phyloP scores from a whole-genome alignment of 495 filamentous ascomycete species.

The Xylaria intraflava region DNA sequence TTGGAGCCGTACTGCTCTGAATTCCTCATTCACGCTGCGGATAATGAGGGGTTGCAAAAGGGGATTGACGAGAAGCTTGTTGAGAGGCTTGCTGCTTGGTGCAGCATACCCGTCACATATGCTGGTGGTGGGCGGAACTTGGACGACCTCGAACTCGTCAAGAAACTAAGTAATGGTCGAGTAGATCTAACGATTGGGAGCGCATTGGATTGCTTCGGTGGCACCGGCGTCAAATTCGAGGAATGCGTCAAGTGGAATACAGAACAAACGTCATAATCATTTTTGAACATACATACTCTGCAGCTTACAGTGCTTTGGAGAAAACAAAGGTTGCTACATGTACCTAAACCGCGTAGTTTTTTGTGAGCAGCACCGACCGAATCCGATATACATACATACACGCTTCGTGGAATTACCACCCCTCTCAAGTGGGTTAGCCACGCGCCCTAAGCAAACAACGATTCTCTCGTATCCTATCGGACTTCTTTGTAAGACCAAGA shows the following conservation, averaged over 20 bases:
- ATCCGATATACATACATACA: conserved; percentile 19
- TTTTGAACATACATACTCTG: neutral
- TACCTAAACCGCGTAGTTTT: conserved; percentile 1
- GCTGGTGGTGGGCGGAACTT: conserved; percentile 83
- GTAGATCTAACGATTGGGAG: conserved; percentile 96
- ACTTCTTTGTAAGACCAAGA: conserved; percentile 5
- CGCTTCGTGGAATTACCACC: conserved; percentile 22
- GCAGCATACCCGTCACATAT: conserved; percentile 87
- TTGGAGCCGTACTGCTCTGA: conserved; percentile 90
- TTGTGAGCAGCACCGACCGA: conserved; percentile 13
- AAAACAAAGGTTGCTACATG: neutral
- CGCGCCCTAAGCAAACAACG: conserved; percentile 1
- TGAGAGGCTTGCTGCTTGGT: conserved; percentile 69
- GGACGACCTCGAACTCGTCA: conserved; percentile 72
- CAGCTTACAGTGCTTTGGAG: neutral
- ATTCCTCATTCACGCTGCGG: conserved; percentile 97
- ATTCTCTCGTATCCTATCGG: conserved; percentile 12
- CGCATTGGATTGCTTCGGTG: conserved; percentile 92
- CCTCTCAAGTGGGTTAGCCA: conserved; percentile 2
- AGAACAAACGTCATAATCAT: conserved; percentile 18
- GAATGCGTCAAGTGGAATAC: conserved; percentile 87
- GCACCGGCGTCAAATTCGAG: conserved; percentile 72
- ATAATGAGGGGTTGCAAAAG: conserved; percentile 85
- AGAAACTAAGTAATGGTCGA: conserved; percentile 65
- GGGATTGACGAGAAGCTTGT: conserved; percentile 88